Evolutionary conservation across 2,329 filamentous ascomycete species (phyloP).

Genomic region (Fusarium agapanthi): DNA sequence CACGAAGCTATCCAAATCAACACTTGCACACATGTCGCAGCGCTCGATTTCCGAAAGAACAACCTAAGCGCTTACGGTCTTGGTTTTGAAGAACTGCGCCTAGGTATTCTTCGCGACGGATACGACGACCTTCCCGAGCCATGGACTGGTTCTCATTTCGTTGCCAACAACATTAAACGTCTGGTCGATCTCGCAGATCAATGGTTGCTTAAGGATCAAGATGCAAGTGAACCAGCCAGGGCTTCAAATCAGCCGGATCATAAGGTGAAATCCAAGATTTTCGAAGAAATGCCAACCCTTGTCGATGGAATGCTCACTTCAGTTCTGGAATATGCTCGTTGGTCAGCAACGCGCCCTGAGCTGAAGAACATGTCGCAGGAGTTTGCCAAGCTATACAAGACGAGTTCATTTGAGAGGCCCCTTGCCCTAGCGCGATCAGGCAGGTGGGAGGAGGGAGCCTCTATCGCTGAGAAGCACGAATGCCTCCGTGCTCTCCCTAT

Average conservation of each 20-base stretch:
- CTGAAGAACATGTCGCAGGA: conserved; percentile 54
- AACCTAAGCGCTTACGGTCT: conserved; percentile 79
- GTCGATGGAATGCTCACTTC: conserved; percentile 65
- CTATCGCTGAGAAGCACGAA: conserved; percentile 65
- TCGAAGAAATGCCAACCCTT: conserved; percentile 58
- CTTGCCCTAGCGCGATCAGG: conserved; percentile 62
- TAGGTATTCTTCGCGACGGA: conserved; percentile 69
- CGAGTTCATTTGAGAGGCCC: conserved; percentile 62
- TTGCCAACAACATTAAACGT: conserved; percentile 69
- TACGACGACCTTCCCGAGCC: conserved; percentile 79
- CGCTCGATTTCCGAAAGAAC: conserved; percentile 77
- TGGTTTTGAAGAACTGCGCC: conserved; percentile 68
- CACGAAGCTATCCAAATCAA: conserved; percentile 73
- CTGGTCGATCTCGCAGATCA: conserved; percentile 66
- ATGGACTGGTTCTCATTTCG: conserved; percentile 80
- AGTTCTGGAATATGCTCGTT: conserved; percentile 62
- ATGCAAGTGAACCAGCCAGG: conserved; percentile 45
- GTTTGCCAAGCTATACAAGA: conserved; percentile 58
- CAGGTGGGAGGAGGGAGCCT: conserved; percentile 66
- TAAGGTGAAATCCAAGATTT: conserved; percentile 55
- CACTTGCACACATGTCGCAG: conserved; percentile 63
- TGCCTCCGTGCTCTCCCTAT: conserved; percentile 65
- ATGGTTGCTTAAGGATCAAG: conserved; percentile 61
- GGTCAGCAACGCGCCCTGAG: conserved; percentile 57
- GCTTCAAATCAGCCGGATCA: conserved; percentile 48